A percentile compares a stretch with the other conserved stretches of the same genome.
Evolutionary conservation across 805 yeast genomes (phyloP).

Genomic region (Candida hungchunana): DNA sequence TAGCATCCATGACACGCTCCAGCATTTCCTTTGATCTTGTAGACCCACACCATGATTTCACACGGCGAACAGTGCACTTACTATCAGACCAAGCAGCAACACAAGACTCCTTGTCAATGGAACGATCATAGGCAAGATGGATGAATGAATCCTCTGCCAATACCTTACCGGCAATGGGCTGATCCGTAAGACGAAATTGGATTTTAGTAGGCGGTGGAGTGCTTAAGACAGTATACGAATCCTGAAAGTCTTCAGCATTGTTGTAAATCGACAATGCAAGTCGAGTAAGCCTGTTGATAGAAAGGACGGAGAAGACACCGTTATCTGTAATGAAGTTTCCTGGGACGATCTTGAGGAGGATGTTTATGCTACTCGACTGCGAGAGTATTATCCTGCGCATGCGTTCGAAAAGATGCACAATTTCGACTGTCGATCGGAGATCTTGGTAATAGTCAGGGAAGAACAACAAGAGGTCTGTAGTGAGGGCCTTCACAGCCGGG

Average conservation of each 20-base stretch:
- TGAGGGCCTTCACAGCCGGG: no score
- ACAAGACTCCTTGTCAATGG: slow-evolving; percentile 79
- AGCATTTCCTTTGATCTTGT: slow-evolving; percentile 31
- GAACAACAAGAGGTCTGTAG: slow-evolving; percentile 18
- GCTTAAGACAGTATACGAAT: slow-evolving; percentile 36
- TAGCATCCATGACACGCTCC: slow-evolving; percentile 58
- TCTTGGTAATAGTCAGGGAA: slow-evolving; percentile 18
- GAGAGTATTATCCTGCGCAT: slow-evolving; percentile 36
- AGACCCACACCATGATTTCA: slow-evolving; percentile 61
- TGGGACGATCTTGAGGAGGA: slow-evolving; percentile 37
- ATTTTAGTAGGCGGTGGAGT: slow-evolving; percentile 40
- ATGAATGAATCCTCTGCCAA: slow-evolving; percentile 68
- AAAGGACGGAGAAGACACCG: slow-evolving; percentile 30
- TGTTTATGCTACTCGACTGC: slow-evolving; percentile 4
- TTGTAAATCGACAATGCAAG: slow-evolving; percentile 56
- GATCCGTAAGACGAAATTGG: slow-evolving; percentile 39
- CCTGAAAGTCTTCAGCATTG: slow-evolving; percentile 39
- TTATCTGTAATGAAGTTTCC: slow-evolving; percentile 35
- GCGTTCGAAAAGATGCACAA: slow-evolving; percentile 42
- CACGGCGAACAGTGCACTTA: slow-evolving; percentile 56
- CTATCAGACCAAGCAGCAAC: slow-evolving; percentile 90
- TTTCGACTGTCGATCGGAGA: slow-evolving; percentile 42
- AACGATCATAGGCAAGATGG: slow-evolving; percentile 82
- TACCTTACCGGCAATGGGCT: slow-evolving; percentile 31
- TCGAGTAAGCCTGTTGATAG: slow-evolving; percentile 35